Conservation (phyloP, 2,329 filamentous ascomycete species). For the Diaporthe vexans region DNA sequence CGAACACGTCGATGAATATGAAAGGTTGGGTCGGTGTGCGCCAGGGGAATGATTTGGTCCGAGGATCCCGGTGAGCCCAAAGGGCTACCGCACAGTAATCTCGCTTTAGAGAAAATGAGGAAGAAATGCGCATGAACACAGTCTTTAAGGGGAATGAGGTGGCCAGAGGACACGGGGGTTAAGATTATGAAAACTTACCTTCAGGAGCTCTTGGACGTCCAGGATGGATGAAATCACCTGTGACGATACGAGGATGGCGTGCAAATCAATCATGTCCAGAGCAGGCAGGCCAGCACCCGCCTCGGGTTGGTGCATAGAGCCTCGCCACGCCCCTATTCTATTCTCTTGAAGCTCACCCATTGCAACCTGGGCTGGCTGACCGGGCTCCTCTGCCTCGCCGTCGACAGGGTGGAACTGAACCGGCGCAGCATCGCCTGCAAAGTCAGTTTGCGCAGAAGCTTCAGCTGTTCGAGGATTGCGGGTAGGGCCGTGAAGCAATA, state of each 20-base stretch:
- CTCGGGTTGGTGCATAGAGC: conserved; percentile 69
- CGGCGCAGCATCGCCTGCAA: conserved; percentile 69
- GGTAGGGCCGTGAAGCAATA: conserved; percentile 74
- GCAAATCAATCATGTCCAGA: conserved; percentile 86
- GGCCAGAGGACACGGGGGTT: neutral
- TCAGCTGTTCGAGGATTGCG: conserved; percentile 72
- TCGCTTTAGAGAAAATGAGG: neutral
- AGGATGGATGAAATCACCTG: conserved; percentile 86
- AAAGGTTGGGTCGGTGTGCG: too few species aligned
- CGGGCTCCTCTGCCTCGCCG: conserved; percentile 60
- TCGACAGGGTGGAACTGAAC: conserved; percentile 65
- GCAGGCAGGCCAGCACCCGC: conserved; percentile 76
- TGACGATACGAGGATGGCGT: conserved; percentile 82
- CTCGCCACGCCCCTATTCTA: conserved; percentile 74
- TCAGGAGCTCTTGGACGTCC: conserved; percentile 80
- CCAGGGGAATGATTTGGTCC: neutral
- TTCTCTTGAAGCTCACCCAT: conserved; percentile 68
- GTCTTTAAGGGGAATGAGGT: neutral
- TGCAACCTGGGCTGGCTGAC: conserved; percentile 58
- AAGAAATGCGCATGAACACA: too few species aligned
- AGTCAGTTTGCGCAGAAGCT: conserved; percentile 78
- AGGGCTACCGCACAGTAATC: neutral
- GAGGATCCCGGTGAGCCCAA: neutral
- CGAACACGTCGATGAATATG: neutral
- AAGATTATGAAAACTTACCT: conserved; percentile 48